Evolutionary conservation across 129 eudicot species (phyloP).

Genomic region (Tagetes patula): DNA sequence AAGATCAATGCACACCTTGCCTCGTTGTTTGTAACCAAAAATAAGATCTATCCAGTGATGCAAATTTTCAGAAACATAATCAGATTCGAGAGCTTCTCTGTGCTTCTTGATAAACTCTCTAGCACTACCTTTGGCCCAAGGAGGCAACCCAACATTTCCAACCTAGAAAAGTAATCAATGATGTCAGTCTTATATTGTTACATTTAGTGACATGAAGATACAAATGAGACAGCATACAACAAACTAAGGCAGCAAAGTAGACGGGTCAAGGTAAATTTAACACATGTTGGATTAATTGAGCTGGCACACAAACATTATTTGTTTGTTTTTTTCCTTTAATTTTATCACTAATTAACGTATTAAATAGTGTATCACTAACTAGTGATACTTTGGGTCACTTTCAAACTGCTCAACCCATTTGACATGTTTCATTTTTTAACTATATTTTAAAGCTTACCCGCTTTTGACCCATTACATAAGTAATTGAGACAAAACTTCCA

Average conservation of each 20-base stretch:
- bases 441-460: not conserved
- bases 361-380: not conserved
- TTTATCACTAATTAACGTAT: not conserved
- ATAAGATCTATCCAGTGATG: constrained; percentile 99
- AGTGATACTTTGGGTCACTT: not conserved
- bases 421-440: not conserved
- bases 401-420: not conserved
- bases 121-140: constrained; percentile 97
- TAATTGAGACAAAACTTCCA: not conserved
- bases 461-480: not conserved
- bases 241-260: not conserved
- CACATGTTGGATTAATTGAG: not conserved
- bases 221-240: constrained; percentile 6
- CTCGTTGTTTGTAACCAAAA: constrained; percentile 91
- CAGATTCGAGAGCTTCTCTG: constrained; percentile 93
- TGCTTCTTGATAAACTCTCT: constrained; percentile 96
- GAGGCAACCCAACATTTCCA: constrained; percentile 85
- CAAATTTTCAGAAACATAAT: constrained; percentile 89
- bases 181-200: constrained; percentile 10
- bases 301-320: not conserved
- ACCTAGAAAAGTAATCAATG: constrained; percentile 46
- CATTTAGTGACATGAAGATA: not conserved
- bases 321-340: not conserved
- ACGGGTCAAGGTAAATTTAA: not conserved
- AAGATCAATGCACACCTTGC: constrained; percentile 59